Evolutionary conservation across 257 asterid species (phyloP), one percentile per base, ranked within the genome.

Genomic region (Salvia splendens): DNA sequence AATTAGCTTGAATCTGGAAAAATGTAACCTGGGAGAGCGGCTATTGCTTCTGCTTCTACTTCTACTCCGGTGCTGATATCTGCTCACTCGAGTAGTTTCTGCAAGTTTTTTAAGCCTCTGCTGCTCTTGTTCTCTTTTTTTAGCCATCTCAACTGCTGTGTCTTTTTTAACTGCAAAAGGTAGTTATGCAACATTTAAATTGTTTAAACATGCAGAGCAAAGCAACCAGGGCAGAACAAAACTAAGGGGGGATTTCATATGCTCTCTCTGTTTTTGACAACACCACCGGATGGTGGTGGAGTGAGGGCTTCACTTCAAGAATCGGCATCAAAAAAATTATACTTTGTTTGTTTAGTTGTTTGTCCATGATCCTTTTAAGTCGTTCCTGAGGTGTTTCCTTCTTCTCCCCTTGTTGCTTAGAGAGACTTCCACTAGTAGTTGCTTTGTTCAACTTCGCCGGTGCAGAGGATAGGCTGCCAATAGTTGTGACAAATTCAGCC

Each of bases 311-410:
- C 78, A 45, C 75, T 74, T 71, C 78, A 41, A 65, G 70, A 79
- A 72, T 77, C 77, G 67, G 73, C 68, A 77, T 80, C 75, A 81
- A 78, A 67, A 64, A 66, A 65, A 70, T 46, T 76, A 76, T 94
- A 94, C 99, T 94, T 87, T 94, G 99, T 77, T 88, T 88, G 84
- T 85, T 94, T 82, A 94, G 85, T 82, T 94, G 99, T 76, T 85
- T 91, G 95, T 84, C 81, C 99, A 94, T 91, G 80, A 91, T 91
- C 81, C 97, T 77, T 78, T 94, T 94, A 73, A 91, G 95, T 33
- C 99, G 88, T 76, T 94, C 99, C 84, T 94, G 99, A 57, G 97
- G 99, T 8, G 97, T 94, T 83, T 94, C 99, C 91, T 88, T 93
- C 86, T 90, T 88, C 84, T 88, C 97, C 75, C 87, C 99, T 70